These are phyloP conservation scores for Eucalyptus lansdowneana DNA, from an alignment of 345 rosid species.

Conservation along the genomic window DNA sequence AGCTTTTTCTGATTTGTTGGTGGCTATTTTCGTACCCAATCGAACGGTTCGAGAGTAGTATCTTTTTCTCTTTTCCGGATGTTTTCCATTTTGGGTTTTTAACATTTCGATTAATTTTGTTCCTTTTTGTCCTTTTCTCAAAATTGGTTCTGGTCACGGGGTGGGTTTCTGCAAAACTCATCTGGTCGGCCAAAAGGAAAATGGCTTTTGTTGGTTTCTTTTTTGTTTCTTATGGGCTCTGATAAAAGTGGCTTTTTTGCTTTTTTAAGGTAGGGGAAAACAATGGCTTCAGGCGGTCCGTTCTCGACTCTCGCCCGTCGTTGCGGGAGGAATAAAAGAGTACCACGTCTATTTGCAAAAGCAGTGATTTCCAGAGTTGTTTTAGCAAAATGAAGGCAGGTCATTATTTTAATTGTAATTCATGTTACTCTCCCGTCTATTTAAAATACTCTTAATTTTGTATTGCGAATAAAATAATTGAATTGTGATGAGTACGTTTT, in stretches of 20 bases:
- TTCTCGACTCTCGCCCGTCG: neutral
- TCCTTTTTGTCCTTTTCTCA: neutral
- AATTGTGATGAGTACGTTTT: neutral
- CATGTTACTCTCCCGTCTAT: neutral
- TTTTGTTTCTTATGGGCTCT: neutral
- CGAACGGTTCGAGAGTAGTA: neutral
- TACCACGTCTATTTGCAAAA: neutral
- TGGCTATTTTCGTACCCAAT: neutral
- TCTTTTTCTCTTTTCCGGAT: neutral
- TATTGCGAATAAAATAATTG: neutral
- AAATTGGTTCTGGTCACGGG: neutral
- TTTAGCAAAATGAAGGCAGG: no score
- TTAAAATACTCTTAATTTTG: neutral
- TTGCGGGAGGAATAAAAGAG: no score
- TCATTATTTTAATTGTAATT: neutral
- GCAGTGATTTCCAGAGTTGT: neutral
- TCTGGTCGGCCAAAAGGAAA: neutral
- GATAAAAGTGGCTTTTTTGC: neutral
- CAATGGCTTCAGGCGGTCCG: neutral
- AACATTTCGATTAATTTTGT: neutral
- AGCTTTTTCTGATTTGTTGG: neutral
- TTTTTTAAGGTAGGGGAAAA: neutral
- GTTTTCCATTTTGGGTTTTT: neutral
- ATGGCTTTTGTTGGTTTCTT: neutral
- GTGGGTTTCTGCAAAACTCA: neutral